Conservation (phyloP, 148 eudicot genomes). For the Dianthus caryophyllus region DNA sequence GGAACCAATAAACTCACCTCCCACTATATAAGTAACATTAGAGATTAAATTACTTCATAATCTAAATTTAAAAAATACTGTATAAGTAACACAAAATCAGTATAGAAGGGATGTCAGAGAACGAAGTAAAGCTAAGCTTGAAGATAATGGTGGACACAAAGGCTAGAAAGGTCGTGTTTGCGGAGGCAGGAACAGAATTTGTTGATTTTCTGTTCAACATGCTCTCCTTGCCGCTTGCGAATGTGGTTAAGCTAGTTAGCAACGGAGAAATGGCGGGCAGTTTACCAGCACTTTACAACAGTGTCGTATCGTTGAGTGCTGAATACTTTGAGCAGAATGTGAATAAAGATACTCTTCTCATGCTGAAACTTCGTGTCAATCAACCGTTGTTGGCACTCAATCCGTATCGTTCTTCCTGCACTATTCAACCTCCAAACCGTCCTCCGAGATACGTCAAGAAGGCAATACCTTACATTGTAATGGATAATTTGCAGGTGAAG, state of each 20-base stretch:
- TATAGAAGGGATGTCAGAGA: too few relatives aligned
- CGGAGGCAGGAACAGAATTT: slow-evolving; percentile 30
- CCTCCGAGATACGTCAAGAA: too few relatives aligned
- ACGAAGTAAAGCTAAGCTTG: slow-evolving; percentile 7
- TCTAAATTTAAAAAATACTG: too few relatives aligned
- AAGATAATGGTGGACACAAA: slow-evolving; percentile 25
- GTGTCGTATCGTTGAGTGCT: slow-evolving; percentile 3
- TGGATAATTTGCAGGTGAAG: background rate
- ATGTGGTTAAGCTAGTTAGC: slow-evolving; percentile 8
- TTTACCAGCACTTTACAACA: slow-evolving; percentile 20
- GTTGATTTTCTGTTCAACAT: slow-evolving; percentile 24
- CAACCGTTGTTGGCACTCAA: slow-evolving; percentile 4
- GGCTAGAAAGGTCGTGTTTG: slow-evolving; percentile 20
- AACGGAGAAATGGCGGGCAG: slow-evolving; percentile 13
- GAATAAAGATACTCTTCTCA: background rate
- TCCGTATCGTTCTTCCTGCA: too few relatives aligned
- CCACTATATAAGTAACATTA: too few relatives aligned
- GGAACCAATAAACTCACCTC: too few relatives aligned
- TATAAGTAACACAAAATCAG: too few relatives aligned
- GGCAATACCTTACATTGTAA: too few relatives aligned
- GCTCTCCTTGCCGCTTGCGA: slow-evolving; percentile 15
- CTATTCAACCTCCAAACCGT: background rate
- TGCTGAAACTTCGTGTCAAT: background rate
- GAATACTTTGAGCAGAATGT: background rate
- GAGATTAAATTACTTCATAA: too few relatives aligned